Conservation (phyloP, 768 basidiomycete species). For the Suillus subaureus region DNA sequence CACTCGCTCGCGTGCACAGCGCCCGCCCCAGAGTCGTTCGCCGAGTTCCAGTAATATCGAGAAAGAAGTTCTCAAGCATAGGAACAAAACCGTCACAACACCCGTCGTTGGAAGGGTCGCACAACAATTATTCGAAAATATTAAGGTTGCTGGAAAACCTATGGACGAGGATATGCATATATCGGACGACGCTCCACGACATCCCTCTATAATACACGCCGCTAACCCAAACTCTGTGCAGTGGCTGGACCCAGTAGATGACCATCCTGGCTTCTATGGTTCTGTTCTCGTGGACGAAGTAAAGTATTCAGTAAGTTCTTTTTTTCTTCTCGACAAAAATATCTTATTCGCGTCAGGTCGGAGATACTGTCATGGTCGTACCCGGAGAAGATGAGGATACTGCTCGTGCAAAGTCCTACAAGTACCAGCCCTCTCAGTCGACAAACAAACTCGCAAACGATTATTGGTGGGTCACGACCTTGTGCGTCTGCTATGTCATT, state of each 20-base stretch:
- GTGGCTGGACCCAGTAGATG: constrained; percentile 33
- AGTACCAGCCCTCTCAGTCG: constrained; percentile 44
- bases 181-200: constrained; percentile 16
- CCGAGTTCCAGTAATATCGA: constrained; percentile 21
- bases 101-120: constrained; percentile 50
- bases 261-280: constrained; percentile 37
- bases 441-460: constrained; percentile 57
- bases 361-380: constrained; percentile 65
- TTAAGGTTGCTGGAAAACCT: constrained; percentile 40
- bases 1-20: constrained; percentile 19
- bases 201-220: constrained; percentile 24
- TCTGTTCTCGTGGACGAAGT: constrained; percentile 60
- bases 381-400: constrained; percentile 53
- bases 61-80: constrained; percentile 39
- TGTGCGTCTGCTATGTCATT: background rate
- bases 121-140: constrained; percentile 46
- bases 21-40: constrained; percentile 15
- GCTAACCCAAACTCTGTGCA: constrained; percentile 36
- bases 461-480: constrained; percentile 53
- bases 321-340: constrained; percentile 1
- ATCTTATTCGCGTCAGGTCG: constrained; percentile 44
- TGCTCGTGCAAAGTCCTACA: constrained; percentile 43
- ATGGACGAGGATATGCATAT: constrained; percentile 30
- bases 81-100: constrained; percentile 44
- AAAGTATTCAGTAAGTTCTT: constrained; percentile 49